These are phyloP conservation scores for Xylaria sp. DNA, from an alignment of 2,329 filamentous ascomycete genomes.

Conservation along the genomic window DNA sequence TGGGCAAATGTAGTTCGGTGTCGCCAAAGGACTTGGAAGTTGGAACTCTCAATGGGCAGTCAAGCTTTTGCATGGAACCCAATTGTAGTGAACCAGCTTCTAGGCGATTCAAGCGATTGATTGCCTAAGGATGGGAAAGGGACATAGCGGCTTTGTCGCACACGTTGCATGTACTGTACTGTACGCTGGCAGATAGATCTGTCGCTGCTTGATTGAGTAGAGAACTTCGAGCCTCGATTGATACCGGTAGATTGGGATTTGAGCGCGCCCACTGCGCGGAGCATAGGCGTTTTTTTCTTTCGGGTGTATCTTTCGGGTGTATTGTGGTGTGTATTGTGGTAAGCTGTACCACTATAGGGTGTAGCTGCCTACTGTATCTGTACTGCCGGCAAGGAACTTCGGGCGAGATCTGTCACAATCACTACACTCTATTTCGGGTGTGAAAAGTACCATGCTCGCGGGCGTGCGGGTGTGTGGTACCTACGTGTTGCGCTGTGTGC, in stretches of 20 bases:
- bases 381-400: constrained; percentile 18
- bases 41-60: neutral
- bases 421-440: constrained; percentile 21
- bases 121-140: neutral
- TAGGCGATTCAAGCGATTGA: neutral
- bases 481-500: neutral
- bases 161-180: no score
- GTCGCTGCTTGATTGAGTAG: no score
- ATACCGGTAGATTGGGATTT: constrained; percentile 14
- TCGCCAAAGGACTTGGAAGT: neutral
- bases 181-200: no score
- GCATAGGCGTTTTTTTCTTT: neutral
- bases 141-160: neutral
- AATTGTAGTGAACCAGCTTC: neutral
- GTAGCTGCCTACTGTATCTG: neutral
- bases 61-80: neutral
- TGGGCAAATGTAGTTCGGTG: neutral
- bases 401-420: constrained; percentile 22
- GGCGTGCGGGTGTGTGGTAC: neutral
- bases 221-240: no score
- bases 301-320: neutral
- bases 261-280: neutral
- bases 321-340: neutral
- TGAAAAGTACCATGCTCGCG: constrained; percentile 8
- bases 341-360: neutral